Evolutionary conservation across 768 basidiomycete genomes (phyloP).

Genomic region (Mycena latifolia): DNA sequence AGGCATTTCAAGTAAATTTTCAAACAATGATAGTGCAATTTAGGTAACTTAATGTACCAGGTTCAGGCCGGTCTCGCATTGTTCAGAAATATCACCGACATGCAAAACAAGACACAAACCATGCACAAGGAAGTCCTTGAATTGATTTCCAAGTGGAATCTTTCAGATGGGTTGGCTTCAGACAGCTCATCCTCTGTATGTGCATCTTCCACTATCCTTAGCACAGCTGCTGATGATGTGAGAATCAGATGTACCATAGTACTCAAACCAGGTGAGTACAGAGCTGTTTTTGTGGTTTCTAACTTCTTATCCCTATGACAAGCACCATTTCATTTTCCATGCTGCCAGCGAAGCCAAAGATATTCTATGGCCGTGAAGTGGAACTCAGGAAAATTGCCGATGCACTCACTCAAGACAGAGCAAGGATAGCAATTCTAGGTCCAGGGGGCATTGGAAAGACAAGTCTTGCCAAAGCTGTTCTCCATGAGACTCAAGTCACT

Average conservation of each 20-base stretch:
- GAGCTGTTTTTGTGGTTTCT: background rate
- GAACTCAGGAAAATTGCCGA: background rate
- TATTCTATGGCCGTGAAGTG: background rate
- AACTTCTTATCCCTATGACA: too few relatives aligned
- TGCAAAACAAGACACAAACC: background rate
- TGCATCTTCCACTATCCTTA: background rate
- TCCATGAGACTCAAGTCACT: background rate
- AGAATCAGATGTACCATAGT: background rate
- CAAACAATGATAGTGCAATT: background rate
- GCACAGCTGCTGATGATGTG: background rate
- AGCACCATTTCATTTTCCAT: background rate
- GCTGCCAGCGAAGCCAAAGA: too few relatives aligned
- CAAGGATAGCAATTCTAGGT: background rate
- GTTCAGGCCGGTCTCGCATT: background rate
- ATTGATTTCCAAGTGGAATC: background rate
- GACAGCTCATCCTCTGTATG: background rate
- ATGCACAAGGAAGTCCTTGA: background rate
- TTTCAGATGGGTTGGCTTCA: background rate
- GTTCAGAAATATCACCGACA: background rate
- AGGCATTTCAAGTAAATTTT: background rate
- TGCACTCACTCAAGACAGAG: background rate
- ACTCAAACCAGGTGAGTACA: background rate
- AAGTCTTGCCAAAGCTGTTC: slow-evolving; percentile 1
- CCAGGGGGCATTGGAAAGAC: slow-evolving; percentile 3
- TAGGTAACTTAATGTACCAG: background rate